phyloP scores from a whole-genome alignment of 805 yeast genomes.

The Peterozyma toletana region DNA sequence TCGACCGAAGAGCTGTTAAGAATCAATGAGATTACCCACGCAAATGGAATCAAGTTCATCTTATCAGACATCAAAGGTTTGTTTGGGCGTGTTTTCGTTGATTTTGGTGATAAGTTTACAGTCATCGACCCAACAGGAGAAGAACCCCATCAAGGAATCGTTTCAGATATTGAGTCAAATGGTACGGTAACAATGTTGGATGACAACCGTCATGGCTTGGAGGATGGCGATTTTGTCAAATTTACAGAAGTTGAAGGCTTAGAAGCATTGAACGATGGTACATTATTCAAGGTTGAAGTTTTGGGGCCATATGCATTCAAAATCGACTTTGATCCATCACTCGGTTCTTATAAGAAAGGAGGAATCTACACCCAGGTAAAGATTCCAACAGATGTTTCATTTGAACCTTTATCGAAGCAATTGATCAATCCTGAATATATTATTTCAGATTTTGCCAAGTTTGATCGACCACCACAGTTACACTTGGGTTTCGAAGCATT shows the following conservation, averaged over 20 bases:
- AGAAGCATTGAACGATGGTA: conserved; percentile 65
- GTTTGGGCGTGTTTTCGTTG: conserved; percentile 84
- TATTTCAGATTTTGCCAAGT: conserved; percentile 86
- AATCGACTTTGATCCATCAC: conserved; percentile 46
- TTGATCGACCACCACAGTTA: conserved; percentile 84
- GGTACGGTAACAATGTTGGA: conserved; percentile 94
- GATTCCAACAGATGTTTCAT: conserved; percentile 60
- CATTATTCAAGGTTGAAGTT: conserved; percentile 69
- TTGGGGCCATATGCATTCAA: conserved; percentile 93
- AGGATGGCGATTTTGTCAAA: conserved; percentile 86
- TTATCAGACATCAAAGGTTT: conserved; percentile 80
- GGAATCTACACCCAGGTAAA: conserved; percentile 93
- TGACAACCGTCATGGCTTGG: conserved; percentile 87
- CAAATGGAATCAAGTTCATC: conserved; percentile 68
- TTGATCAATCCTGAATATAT: conserved; percentile 71
- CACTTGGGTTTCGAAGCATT: conserved; percentile 92
- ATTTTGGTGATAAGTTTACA: conserved; percentile 76
- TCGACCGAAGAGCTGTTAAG: conserved; percentile 67
- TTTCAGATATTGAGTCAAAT: conserved; percentile 78
- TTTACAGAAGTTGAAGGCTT: conserved; percentile 83
- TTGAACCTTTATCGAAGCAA: conserved; percentile 59
- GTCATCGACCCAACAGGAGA: conserved; percentile 88
- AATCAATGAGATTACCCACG: conserved; percentile 71
- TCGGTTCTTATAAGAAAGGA: conserved; percentile 68
- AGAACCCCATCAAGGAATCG: conserved; percentile 81